A percentile compares a stretch with the other conserved stretches of the same genome.
Evolutionary conservation across 352 stramenopile species (phyloP).

Genomic region (Phytopythium mirpurense): DNA sequence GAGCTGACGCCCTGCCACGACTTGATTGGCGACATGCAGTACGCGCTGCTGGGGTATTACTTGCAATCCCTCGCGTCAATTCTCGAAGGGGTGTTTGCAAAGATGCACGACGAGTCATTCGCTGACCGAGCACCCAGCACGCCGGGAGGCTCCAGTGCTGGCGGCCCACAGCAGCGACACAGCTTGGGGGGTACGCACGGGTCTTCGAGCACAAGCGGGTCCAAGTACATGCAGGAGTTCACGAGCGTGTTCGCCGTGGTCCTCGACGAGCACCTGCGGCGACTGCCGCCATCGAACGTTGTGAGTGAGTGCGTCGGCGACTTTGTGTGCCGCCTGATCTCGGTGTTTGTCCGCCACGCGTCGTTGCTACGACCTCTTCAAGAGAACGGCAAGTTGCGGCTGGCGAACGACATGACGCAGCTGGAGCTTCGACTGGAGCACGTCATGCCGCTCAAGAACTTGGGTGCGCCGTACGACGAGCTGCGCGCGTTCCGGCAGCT

Average conservation of each 20-base stretch:
- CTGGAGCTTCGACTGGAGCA: constrained; percentile 65
- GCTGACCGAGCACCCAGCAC: constrained; percentile 26
- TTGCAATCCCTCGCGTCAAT: constrained; percentile 52
- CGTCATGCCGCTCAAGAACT: constrained; percentile 46
- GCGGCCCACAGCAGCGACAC: constrained; percentile 12
- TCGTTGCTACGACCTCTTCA: constrained; percentile 66
- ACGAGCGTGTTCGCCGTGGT: constrained; percentile 51
- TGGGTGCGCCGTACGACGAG: constrained; percentile 69
- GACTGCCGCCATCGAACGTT: constrained; percentile 46
- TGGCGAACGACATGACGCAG: constrained; percentile 84
- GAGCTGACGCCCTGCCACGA: constrained; percentile 41
- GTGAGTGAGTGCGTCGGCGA: constrained; percentile 50
- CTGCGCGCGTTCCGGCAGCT: constrained; percentile 77
- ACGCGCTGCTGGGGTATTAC: constrained; percentile 63
- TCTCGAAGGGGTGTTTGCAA: constrained; percentile 58
- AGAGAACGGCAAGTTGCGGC: constrained; percentile 69
- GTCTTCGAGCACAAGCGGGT: constrained; percentile 23
- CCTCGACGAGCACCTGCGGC: constrained; percentile 70
- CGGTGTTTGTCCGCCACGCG: constrained; percentile 73
- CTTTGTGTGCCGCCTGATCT: constrained; percentile 69
- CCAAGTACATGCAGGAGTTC: constrained; percentile 82
- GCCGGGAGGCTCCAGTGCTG: constrained; percentile 10
- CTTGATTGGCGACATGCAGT: constrained; percentile 50
- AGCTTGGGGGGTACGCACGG: not conserved
- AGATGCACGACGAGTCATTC: constrained; percentile 86